Percentiles rank a stretch among this genome's conserved stretches.
Evolutionary conservation across 1,139 yeast genomes (phyloP).

Genomic region (Geotrichum bryndzae): DNA sequence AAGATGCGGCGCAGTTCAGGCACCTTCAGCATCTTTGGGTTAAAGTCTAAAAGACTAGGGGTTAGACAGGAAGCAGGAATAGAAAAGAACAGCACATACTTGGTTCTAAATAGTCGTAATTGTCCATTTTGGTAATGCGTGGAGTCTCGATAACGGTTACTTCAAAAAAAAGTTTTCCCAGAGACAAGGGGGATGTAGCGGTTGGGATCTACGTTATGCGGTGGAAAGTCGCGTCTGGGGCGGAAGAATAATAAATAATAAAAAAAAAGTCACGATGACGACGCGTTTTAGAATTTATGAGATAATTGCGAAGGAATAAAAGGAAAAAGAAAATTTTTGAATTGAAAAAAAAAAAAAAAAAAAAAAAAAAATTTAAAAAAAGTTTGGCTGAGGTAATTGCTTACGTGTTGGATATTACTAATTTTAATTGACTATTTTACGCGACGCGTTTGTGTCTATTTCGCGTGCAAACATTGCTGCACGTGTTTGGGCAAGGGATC

Average conservation of each 20-base stretch:
- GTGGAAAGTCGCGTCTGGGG: not conserved
- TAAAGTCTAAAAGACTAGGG: constrained; percentile 36
- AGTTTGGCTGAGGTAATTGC: too few species aligned
- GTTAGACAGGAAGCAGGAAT: not conserved
- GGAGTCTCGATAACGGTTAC: not conserved
- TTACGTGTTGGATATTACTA: too few species aligned
- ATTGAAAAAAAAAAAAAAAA: not conserved
- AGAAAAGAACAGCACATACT: not conserved
- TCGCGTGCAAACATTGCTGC: too few species aligned
- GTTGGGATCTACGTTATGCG: not conserved
- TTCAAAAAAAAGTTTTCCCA: not conserved
- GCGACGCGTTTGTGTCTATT: too few species aligned
- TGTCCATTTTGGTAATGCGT: constrained; percentile 5
- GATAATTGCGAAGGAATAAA: not conserved
- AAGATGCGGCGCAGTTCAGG: constrained; percentile 61
- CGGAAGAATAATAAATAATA: not conserved
- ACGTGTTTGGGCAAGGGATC: too few species aligned
- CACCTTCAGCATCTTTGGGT: constrained; percentile 54
- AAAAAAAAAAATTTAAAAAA: not conserved
- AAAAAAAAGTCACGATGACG: not conserved
- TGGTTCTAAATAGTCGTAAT: constrained; percentile 8
- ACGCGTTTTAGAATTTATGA: not conserved
- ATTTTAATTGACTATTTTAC: too few species aligned
- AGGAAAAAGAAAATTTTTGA: not conserved
- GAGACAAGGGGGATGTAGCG: too few species aligned